Conservation (phyloP, 2,329 filamentous ascomycete species). For the Venturia pyrina region DNA sequence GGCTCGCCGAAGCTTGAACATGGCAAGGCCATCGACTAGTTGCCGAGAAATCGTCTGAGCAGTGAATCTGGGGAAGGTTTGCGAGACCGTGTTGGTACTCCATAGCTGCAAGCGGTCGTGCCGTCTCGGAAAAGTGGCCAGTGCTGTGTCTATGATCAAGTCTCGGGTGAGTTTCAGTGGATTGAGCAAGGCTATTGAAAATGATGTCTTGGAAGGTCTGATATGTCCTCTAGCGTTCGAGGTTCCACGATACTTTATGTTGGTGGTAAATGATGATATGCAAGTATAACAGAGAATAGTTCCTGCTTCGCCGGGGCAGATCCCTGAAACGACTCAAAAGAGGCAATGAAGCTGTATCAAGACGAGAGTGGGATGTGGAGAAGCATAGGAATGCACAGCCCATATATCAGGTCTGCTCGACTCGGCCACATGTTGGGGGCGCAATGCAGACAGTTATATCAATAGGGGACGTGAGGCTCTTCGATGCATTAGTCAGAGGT, state of each 20-base stretch:
- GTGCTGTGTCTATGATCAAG: background rate
- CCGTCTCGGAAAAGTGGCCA: background rate
- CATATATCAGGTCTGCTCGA: background rate
- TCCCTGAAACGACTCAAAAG: background rate
- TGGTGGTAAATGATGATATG: background rate
- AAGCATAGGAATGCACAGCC: background rate
- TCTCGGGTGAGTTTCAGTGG: background rate
- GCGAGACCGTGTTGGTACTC: background rate
- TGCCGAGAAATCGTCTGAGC: background rate
- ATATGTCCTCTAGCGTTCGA: background rate
- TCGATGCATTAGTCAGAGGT: background rate
- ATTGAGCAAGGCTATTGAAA: background rate
- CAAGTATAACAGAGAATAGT: background rate
- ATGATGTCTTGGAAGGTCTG: background rate
- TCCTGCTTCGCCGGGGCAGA: background rate
- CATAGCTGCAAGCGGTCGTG: background rate
- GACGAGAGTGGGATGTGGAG: background rate
- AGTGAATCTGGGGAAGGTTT: background rate
- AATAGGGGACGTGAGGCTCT: background rate
- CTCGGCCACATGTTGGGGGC: conserved; percentile 5
- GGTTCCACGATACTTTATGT: background rate
- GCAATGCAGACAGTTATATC: background rate
- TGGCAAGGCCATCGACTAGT: background rate
- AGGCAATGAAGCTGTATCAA: background rate
- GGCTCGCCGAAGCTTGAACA: background rate